Conservation (phyloP, 73 alveolate species). For the Paramecium octaurelia region DNA sequence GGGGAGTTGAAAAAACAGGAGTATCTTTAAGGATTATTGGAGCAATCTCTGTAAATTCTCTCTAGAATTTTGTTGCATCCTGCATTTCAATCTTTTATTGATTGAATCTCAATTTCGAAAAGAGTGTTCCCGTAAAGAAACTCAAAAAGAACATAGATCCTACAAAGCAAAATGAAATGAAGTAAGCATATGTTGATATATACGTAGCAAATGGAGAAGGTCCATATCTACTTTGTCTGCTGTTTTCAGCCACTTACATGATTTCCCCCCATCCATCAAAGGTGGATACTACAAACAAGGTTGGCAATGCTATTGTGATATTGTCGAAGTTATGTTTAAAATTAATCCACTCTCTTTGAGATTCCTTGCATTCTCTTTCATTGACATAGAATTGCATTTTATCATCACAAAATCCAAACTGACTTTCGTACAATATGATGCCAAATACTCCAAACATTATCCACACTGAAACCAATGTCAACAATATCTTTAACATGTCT, state of each 20-base stretch:
- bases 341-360: not conserved
- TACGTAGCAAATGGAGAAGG: not conserved
- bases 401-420: constrained; percentile 22
- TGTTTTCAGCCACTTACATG: not conserved
- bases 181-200: not conserved
- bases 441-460: not conserved
- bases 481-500: not conserved
- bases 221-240: not conserved
- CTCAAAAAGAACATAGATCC: constrained; percentile 27
- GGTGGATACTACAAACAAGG: not conserved
- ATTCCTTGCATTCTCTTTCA: not conserved
- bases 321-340: not conserved
- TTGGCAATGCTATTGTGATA: not conserved
- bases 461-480: not conserved
- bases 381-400: not conserved
- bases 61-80: not conserved
- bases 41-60: not conserved
- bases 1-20: not conserved
- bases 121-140: not conserved
- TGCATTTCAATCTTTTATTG: not conserved
- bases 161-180: not conserved
- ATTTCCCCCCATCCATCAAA: constrained; percentile 45
- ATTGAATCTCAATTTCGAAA: not conserved
- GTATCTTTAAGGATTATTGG: not conserved
- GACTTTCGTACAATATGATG: not conserved